Percentiles rank a stretch among this genome's conserved stretches.
These are phyloP conservation scores for Cystobasidium sp. DNA, from an alignment of 1,284 basidiomycete species.

Conservation along the genomic window DNA sequence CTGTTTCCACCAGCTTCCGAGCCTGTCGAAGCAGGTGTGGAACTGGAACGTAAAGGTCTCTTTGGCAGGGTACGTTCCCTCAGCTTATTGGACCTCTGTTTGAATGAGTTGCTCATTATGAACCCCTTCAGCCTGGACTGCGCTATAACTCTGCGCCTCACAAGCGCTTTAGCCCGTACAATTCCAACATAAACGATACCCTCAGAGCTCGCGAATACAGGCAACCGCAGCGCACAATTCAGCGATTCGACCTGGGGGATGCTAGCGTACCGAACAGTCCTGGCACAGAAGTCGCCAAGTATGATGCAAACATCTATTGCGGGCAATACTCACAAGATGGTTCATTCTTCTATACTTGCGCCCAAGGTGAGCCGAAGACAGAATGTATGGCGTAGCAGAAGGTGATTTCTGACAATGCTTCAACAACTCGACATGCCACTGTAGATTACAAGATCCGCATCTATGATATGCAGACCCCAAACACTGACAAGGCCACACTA, in stretches of 20 bases:
- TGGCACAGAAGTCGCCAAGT: constrained; percentile 83
- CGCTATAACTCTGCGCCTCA: constrained; percentile 22
- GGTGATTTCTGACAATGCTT: background rate
- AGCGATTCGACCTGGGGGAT: constrained; percentile 34
- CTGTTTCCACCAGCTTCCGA: constrained; percentile 58
- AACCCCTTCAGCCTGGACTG: constrained; percentile 41
- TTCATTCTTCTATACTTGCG: constrained; percentile 52
- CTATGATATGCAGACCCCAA: constrained; percentile 74
- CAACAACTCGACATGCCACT: background rate
- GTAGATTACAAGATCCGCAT: constrained; percentile 83
- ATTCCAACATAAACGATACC: constrained; percentile 43
- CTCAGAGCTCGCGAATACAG: constrained; percentile 41
- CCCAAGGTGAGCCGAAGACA: constrained; percentile 63
- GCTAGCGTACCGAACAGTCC: constrained; percentile 73
- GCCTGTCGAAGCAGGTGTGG: constrained; percentile 72
- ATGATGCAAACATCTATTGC: constrained; percentile 81
- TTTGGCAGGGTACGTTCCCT: constrained; percentile 69
- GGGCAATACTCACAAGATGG: constrained; percentile 77
- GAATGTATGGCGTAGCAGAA: background rate
- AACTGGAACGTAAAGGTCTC: constrained; percentile 77
- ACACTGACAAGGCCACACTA: constrained; percentile 46
- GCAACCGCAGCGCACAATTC: background rate
- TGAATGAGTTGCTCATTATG: constrained; percentile 49
- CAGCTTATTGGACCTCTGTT: background rate
- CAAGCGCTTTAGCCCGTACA: constrained; percentile 38